These are phyloP conservation scores for Gnomoniopsis smithogilvyi DNA, from an alignment of 2,329 filamentous ascomycete genomes.

Conservation along the genomic window DNA sequence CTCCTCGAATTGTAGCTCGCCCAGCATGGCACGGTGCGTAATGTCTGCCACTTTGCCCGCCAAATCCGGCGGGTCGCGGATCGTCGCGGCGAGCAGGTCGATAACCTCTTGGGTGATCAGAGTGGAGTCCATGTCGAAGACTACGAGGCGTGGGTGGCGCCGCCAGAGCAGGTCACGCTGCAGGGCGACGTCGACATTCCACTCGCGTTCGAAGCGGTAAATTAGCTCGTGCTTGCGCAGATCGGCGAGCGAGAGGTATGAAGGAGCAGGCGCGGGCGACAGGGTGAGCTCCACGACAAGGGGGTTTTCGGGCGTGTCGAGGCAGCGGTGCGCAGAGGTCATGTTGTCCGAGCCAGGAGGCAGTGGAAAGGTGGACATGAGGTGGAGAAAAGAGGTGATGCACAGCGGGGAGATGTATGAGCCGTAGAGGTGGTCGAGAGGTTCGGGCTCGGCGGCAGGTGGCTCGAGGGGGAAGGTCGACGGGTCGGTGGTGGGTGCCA, in stretches of 20 bases:
- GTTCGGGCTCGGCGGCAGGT: slow-evolving; percentile 52
- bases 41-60: slow-evolving; percentile 81
- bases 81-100: slow-evolving; percentile 83
- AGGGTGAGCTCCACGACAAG: slow-evolving; percentile 65
- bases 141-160: slow-evolving; percentile 78
- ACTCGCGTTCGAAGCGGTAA: slow-evolving; percentile 81
- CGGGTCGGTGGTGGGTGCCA: slow-evolving; percentile 57
- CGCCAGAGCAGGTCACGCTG: slow-evolving; percentile 72
- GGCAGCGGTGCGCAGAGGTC: slow-evolving; percentile 60
- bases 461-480: slow-evolving; percentile 60
- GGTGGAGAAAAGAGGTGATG: slow-evolving; percentile 62
- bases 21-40: slow-evolving; percentile 91
- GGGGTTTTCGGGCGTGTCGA: slow-evolving; percentile 59
- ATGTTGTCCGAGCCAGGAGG: slow-evolving; percentile 49
- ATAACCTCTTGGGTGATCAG: slow-evolving; percentile 97
- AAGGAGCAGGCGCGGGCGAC: slow-evolving; percentile 55
- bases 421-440: slow-evolving; percentile 63
- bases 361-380: slow-evolving; percentile 61
- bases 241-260: slow-evolving; percentile 65
- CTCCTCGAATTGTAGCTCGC: slow-evolving; percentile 86
- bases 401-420: slow-evolving; percentile 64
- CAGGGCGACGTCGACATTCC: slow-evolving; percentile 82
- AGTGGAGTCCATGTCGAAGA: slow-evolving; percentile 99
- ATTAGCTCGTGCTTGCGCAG: slow-evolving; percentile 78
- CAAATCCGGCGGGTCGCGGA: slow-evolving; percentile 67